Base-by-base conservation (phyloP, 73 alveolate genomes). In the Paramecium biaurelia region DNA sequence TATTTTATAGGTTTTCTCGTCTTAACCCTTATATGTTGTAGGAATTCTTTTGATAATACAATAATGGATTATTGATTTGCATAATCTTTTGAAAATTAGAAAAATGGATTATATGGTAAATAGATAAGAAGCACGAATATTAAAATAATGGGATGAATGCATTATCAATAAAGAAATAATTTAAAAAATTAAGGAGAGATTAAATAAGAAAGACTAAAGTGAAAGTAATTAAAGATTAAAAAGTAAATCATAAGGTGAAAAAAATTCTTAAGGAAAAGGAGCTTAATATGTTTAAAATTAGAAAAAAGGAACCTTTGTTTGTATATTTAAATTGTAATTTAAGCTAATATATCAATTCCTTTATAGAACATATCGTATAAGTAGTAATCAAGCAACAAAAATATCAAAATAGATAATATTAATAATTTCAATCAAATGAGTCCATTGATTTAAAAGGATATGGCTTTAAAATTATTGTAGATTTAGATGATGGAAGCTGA, bases 101-200 rank as follows among this genome's bases (percentile, higher is more conserved):
- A 30, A 72, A 32, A 72, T 72, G 56, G 86, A 72, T 72, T 1
- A 72, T 0, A 72, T 35, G 58, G 30, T 72, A 32, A 72, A 72
- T 34, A 23, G 58, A 15, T 38, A 72, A 18, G 56, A 35, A 72
- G 63, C 67, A 15, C 10, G 58, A 37, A 37, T 72, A 12, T 21
- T 72, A 28, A 72, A 72, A 42, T 24, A 72, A 72, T 72, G 86
- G 86, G 86, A 72, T 72, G 86, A 72, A 72, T 72, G 86, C 5
- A 30, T 72, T 37, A 35, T 20, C 58, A 72, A 72, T 72, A 72
- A 72, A 18, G 86, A 72, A 34, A 72, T 72, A 30, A 32, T 72
- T 15, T 26, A 26, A 30, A 63, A 63, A 18, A 63, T 63, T 5
- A 63, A 72, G 63, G 58, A 72, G 18, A 35, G 86, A 35, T 35